A percentile compares a stretch with the other conserved stretches of the same genome.
These are phyloP conservation scores for Rubus parviflorus DNA, from an alignment of 306 rosid species.

Conservation along the genomic window DNA sequence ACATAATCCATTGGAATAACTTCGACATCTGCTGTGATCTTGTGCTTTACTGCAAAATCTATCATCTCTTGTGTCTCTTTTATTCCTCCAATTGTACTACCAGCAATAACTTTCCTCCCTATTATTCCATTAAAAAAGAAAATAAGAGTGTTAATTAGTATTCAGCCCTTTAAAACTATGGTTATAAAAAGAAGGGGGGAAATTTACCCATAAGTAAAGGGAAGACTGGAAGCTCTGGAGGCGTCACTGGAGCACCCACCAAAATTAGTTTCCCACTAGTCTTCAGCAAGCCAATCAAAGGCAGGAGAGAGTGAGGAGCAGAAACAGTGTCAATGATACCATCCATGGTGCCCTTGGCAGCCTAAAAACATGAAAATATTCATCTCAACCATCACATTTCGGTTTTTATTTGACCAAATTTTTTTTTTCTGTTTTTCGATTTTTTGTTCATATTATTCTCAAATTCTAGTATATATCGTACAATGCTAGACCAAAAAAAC, in stretches of 20 bases:
- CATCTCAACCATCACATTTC: no score
- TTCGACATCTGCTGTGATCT: constrained; percentile 22
- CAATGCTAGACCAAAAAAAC: no score
- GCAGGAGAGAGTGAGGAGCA: constrained; percentile 24
- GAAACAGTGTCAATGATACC: constrained; percentile 47
- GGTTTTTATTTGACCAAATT: no score
- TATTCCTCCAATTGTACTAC: constrained; percentile 34
- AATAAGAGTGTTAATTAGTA: not conserved
- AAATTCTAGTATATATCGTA: no score
- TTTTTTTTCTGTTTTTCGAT: no score
- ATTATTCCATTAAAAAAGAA: not conserved
- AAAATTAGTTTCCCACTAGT: constrained; percentile 35
- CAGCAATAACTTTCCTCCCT: constrained; percentile 30
- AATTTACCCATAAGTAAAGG: constrained; percentile 36
- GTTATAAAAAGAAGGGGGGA: not conserved
- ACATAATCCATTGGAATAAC: constrained; percentile 19
- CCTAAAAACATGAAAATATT: constrained; percentile 12
- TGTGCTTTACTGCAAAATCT: constrained; percentile 29
- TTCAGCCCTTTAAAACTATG: not conserved
- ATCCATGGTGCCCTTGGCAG: constrained; percentile 34
- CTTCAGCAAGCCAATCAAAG: constrained; percentile 21
- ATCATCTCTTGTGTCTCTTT: constrained; percentile 15
- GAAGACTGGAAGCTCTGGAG: constrained; percentile 30
- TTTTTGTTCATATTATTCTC: no score
- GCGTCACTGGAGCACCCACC: constrained; percentile 30